These are phyloP conservation scores for Trifolium repens DNA, from an alignment of 306 rosid genomes.

Conservation along the genomic window DNA sequence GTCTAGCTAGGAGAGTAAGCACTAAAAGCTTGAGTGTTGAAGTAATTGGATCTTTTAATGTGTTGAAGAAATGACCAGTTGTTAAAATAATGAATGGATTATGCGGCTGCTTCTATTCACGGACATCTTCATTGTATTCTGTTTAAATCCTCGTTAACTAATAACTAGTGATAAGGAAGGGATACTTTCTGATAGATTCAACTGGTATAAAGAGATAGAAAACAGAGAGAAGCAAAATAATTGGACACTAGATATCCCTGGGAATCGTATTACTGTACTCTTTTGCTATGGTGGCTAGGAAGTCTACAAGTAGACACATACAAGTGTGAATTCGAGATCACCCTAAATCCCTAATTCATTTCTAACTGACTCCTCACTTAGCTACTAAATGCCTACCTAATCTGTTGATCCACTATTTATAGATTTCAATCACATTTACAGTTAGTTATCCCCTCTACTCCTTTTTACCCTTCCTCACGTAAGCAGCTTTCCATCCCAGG, in stretches of 20 bases:
- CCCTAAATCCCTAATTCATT: background rate
- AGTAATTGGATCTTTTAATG: conserved; percentile 7
- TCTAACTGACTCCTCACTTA: background rate
- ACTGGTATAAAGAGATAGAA: background rate
- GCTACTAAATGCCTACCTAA: background rate
- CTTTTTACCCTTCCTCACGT: background rate
- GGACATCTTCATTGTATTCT: background rate
- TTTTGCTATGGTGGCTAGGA: background rate
- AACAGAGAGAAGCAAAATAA: conserved; percentile 15
- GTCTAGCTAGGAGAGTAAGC: conserved; percentile 11
- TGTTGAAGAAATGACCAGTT: conserved; percentile 2
- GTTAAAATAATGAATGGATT: conserved; percentile 9
- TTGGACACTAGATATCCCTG: background rate
- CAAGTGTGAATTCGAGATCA: background rate
- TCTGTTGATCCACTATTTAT: conserved; percentile 3
- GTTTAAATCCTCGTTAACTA: background rate
- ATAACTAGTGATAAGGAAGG: background rate
- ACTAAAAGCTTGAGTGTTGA: background rate
- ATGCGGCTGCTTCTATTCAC: background rate
- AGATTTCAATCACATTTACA: background rate
- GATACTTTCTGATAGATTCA: conserved; percentile 11
- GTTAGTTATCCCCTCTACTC: background rate
- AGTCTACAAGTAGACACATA: conserved; percentile 14
- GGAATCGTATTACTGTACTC: background rate
- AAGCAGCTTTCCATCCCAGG: background rate